phyloP scores from a whole-genome alignment of 352 stramenopile species.

The Pythium aristosporum region DNA sequence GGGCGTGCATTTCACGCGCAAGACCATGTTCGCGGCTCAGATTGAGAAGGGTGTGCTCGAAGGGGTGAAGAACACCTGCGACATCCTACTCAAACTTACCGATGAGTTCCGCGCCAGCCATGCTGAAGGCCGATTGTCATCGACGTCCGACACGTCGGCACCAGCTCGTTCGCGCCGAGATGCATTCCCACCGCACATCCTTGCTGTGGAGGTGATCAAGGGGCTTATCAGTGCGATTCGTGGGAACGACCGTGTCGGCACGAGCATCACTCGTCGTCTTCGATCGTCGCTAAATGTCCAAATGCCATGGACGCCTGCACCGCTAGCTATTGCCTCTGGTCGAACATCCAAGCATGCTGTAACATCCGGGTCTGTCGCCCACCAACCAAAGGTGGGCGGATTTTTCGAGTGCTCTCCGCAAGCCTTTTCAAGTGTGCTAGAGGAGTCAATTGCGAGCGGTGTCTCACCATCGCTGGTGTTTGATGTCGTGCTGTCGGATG shows the following conservation, averaged over 20 bases:
- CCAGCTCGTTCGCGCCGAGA: neutral
- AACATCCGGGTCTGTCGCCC: constrained; percentile 7
- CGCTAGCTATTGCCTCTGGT: neutral
- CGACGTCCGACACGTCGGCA: neutral
- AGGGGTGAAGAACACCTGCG: constrained; percentile 31
- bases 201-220: constrained; percentile 59
- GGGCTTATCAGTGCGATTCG: constrained; percentile 42
- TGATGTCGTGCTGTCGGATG: constrained; percentile 53
- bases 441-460: constrained; percentile 41
- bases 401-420: constrained; percentile 54
- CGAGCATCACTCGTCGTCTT: constrained; percentile 20
- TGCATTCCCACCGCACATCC: constrained; percentile 29
- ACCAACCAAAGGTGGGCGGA: constrained; percentile 21
- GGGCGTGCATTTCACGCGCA: constrained; percentile 33
- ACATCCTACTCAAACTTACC: constrained; percentile 24
- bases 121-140: constrained; percentile 1
- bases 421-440: constrained; percentile 46
- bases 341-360: neutral
- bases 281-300: constrained; percentile 35
- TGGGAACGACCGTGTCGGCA: constrained; percentile 28
- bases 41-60: constrained; percentile 32
- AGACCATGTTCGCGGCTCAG: constrained; percentile 29
- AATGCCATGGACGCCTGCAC: constrained; percentile 42
- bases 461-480: constrained; percentile 54
- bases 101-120: constrained; percentile 13